phyloP scores from a whole-genome alignment of 164 flowering plant species.

The Vitis rupestris region DNA sequence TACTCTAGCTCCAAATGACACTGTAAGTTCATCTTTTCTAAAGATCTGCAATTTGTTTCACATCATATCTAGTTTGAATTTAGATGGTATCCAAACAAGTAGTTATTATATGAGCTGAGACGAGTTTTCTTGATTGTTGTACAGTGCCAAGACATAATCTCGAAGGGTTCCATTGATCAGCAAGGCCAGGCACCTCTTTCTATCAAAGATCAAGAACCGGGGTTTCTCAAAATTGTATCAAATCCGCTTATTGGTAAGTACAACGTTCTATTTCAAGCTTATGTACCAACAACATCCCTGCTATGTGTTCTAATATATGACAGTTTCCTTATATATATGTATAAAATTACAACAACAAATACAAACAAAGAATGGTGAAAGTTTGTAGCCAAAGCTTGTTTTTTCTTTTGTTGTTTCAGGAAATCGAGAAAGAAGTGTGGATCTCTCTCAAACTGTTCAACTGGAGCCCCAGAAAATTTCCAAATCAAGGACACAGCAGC shows the following conservation, averaged over 20 bases:
- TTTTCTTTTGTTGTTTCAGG: constrained; percentile 26
- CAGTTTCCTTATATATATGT: neutral
- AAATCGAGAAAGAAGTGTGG: constrained; percentile 11
- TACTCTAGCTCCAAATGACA: constrained; percentile 19
- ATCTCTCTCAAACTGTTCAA: constrained; percentile 13
- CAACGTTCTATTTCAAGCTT: constrained; percentile 2
- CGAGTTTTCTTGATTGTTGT: constrained; percentile 5
- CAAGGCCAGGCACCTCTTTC: constrained; percentile 15
- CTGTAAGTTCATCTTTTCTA: constrained; percentile 37
- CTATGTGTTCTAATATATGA: neutral
- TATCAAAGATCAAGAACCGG: constrained; percentile 20
- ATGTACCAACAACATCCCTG: neutral
- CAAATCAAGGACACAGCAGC: constrained; percentile 21
- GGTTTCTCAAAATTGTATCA: constrained; percentile 7
- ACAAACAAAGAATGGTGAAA: neutral
- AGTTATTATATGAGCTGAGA: too few relatives aligned
- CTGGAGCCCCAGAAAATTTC: constrained; percentile 15
- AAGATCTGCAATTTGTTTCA: neutral
- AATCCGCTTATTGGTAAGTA: constrained; percentile 29
- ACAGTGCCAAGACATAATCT: constrained; percentile 18
- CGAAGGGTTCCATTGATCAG: constrained; percentile 10
- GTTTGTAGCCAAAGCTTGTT: neutral
- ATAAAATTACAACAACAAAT: neutral
- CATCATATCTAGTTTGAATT: neutral
- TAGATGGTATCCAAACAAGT: neutral